Conservation (phyloP, 768 basidiomycete genomes). For the Termitomyces bulborhizus region DNA sequence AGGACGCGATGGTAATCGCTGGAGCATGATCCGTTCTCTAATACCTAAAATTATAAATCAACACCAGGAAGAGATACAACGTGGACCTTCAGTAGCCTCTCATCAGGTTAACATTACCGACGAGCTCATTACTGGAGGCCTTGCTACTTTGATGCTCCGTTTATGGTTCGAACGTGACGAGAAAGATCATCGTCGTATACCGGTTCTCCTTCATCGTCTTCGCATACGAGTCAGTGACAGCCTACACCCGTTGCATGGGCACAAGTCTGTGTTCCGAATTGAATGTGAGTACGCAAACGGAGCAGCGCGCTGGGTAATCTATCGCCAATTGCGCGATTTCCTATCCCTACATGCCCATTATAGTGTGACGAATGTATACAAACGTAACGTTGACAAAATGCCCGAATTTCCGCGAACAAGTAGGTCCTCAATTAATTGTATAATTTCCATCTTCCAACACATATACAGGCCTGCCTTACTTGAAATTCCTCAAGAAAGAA, state of each 20-base stretch:
- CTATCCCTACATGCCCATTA: slow-evolving; percentile 87
- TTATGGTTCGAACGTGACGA: slow-evolving; percentile 89
- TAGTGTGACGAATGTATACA: slow-evolving; percentile 74
- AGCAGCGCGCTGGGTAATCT: slow-evolving; percentile 89
- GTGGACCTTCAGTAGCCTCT: slow-evolving; percentile 42
- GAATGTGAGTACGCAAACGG: slow-evolving; percentile 97
- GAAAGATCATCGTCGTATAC: slow-evolving; percentile 74
- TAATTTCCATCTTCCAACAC: slow-evolving; percentile 1
- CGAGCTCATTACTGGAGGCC: slow-evolving; percentile 74
- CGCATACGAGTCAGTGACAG: slow-evolving; percentile 85
- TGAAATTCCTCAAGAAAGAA: slow-evolving; percentile 77
- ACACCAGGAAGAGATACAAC: slow-evolving; percentile 21
- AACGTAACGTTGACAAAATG: slow-evolving; percentile 64
- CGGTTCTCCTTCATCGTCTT: slow-evolving; percentile 71
- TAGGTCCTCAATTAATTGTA: slow-evolving; percentile 20
- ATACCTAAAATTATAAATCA: slow-evolving; percentile 48
- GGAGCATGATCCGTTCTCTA: slow-evolving; percentile 62
- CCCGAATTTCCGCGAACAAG: slow-evolving; percentile 91
- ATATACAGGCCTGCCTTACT: slow-evolving; percentile 72
- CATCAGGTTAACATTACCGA: slow-evolving; percentile 70
- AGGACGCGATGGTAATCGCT: slow-evolving; percentile 32
- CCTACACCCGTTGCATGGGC: slow-evolving; percentile 68
- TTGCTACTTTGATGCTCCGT: slow-evolving; percentile 71
- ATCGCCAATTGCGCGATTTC: slow-evolving; percentile 90
- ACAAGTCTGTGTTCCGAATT: slow-evolving; percentile 81